Percentiles rank a stretch among this genome's conserved stretches.
These are phyloP conservation scores for Oryza longistaminata DNA, from an alignment of 176 grass and related monocot species.

Conservation along the genomic window DNA sequence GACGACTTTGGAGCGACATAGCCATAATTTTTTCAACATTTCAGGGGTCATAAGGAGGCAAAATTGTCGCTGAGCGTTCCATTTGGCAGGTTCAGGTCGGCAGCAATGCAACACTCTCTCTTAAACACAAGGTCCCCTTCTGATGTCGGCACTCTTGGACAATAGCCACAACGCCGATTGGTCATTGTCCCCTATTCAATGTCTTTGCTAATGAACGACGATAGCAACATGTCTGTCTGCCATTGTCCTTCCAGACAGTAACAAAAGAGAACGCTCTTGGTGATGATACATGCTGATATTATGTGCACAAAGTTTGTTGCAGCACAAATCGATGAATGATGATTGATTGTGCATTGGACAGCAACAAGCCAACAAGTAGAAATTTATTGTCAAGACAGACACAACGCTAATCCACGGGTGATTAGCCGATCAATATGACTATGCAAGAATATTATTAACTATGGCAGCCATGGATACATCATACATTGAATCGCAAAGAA, in stretches of 20 bases:
- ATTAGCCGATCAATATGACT: constrained; percentile 6
- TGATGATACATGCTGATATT: background rate
- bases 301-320: background rate
- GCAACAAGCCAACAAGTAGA: background rate
- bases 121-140: background rate
- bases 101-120: background rate
- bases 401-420: background rate
- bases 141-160: background rate
- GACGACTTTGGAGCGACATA: background rate
- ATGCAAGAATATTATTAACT: constrained; percentile 15
- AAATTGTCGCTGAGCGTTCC: background rate
- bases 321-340: background rate
- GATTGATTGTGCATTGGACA: background rate
- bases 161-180: background rate
- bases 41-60: background rate
- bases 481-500: constrained; percentile 33
- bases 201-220: background rate
- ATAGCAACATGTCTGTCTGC: background rate
- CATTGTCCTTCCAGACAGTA: background rate
- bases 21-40: background rate
- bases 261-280: background rate
- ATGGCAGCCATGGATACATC: constrained; percentile 2
- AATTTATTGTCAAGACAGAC: background rate
- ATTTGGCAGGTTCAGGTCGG: background rate
- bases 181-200: background rate